These are phyloP conservation scores for Leccinum longicurvipes DNA, from an alignment of 768 basidiomycete genomes.

Conservation along the genomic window DNA sequence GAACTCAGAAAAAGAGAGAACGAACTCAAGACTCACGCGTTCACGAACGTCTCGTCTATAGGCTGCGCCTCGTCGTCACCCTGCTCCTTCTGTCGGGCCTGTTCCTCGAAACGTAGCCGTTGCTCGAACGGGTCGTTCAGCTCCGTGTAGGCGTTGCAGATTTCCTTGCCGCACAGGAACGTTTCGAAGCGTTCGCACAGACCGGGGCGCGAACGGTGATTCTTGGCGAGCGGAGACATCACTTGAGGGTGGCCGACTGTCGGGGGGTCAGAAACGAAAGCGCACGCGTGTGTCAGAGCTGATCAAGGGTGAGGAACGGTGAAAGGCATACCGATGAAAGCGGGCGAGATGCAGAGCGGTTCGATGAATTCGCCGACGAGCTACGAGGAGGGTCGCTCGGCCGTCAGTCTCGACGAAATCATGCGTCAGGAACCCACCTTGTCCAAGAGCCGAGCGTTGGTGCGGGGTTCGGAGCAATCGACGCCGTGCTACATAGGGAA, in stretches of 20 bases:
- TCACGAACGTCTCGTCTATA: slow-evolving; percentile 92
- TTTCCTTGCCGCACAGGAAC: slow-evolving; percentile 97
- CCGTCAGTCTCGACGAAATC: neutral
- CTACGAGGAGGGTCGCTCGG: slow-evolving; percentile 34
- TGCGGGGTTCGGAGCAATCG: slow-evolving; percentile 93
- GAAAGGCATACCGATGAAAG: slow-evolving; percentile 75
- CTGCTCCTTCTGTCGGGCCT: slow-evolving; percentile 89
- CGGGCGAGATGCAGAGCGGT: slow-evolving; percentile 90
- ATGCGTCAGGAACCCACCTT: slow-evolving; percentile 52
- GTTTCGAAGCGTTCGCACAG: slow-evolving; percentile 98
- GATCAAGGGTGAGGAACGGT: neutral
- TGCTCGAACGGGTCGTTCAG: slow-evolving; percentile 99
- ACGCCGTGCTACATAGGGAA: slow-evolving; percentile 76
- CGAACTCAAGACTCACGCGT: slow-evolving; percentile 58
- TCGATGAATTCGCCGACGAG: slow-evolving; percentile 99
- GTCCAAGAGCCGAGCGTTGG: slow-evolving; percentile 91
- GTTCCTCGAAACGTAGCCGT: slow-evolving; percentile 92
- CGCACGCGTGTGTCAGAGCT: neutral
- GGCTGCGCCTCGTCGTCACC: slow-evolving; percentile 99
- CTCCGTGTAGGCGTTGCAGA: slow-evolving; percentile 99
- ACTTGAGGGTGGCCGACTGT: slow-evolving; percentile 97
- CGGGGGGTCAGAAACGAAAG: neutral
- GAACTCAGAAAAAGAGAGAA: neutral
- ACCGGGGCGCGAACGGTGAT: slow-evolving; percentile 94
- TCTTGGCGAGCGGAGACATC: slow-evolving; percentile 99